Base-by-base conservation (phyloP, 2,329 filamentous ascomycete species). In the Ophiosphaerella korrae region DNA sequence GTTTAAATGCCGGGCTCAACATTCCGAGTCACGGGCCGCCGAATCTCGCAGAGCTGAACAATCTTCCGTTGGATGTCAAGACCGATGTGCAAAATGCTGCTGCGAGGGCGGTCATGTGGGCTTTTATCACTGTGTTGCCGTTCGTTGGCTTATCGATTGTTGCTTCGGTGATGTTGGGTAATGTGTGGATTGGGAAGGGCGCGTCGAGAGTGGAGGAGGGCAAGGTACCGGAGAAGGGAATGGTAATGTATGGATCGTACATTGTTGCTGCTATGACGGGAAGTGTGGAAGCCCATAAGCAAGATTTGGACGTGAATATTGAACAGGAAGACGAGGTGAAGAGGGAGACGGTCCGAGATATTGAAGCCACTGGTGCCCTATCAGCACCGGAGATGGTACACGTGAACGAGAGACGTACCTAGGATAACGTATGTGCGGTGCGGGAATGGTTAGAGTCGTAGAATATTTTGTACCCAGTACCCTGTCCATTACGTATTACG, bases 31-130 rank as follows among this genome's bases (percentile, higher is more conserved):
- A 53, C 50, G 42, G 47, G 34, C 37, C 66, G 44, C 32, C 62
- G 42, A 64, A 74, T 48, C 52, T 75, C 45, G 58, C 74, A 41
- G 55, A 71, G 44, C 50, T 73, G 21, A 45, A 74, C 52, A 74
- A 69, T 34, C 70, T 82, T 1, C 71, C 77, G 0, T 38, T 64
- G 1, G 68, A 57, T 0, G 59, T 70, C 7, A 75, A 78, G 45
- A 60, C 67, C 0, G 63, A 62, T 3, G 71, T 83, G 1, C 73
- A 76, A 3, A 66, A 76, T 7, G 73, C 73, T 5, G 81, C 78
- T 2, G 79, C 78, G 57, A 78, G 77, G 51, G 86, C 84, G 0
- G 82, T 88, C n/a, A 82, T 85, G 55, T 87, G 85, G 81, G 83
- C 85, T 0, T 86, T 86, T 59, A 78, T 87, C 34, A 75, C 84